Percentiles rank a stretch among this genome's conserved stretches.
Conservation (phyloP, 2,329 filamentous ascomycete species). For the Westerdykella sp. region DNA sequence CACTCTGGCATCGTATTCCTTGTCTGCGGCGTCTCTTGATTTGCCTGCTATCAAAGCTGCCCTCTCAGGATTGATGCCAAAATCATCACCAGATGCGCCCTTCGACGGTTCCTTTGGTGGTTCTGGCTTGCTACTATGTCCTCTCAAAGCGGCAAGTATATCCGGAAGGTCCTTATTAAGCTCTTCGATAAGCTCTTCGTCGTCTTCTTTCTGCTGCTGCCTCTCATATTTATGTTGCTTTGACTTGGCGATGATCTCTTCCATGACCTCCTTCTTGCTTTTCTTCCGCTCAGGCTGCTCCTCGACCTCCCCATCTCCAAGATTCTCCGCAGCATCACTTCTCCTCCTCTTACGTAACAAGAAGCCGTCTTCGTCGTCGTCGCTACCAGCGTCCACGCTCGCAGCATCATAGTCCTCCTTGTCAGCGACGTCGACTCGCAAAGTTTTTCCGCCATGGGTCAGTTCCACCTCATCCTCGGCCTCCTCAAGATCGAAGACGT, state of each 20-base stretch:
- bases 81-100: slow-evolving; percentile 16
- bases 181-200: slow-evolving; percentile 77
- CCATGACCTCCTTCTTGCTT: slow-evolving; percentile 93
- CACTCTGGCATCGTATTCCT: slow-evolving; percentile 79
- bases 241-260: slow-evolving; percentile 95
- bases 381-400: slow-evolving; percentile 53
- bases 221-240: slow-evolving; percentile 93
- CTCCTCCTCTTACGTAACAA: slow-evolving; percentile 40
- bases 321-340: slow-evolving; percentile 41
- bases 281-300: slow-evolving; percentile 77
- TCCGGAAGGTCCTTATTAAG: slow-evolving; percentile 77
- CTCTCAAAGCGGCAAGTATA: slow-evolving; percentile 64
- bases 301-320: slow-evolving; percentile 31
- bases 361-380: slow-evolving; percentile 35
- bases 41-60: slow-evolving; percentile 54
- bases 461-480: slow-evolving; percentile 65
- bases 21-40: slow-evolving; percentile 65
- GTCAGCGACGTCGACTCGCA: slow-evolving; percentile 55
- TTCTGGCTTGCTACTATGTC: slow-evolving; percentile 47
- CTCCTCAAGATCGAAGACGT: slow-evolving; percentile 87
- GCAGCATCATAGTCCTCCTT: slow-evolving; percentile 74
- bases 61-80: slow-evolving; percentile 54
- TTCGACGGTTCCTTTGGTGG: slow-evolving; percentile 36
- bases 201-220: slow-evolving; percentile 85
- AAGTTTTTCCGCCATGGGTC: slow-evolving; percentile 75